phyloP scores from a whole-genome alignment of 345 rosid genomes.

The Dipteronia dyeriana region DNA sequence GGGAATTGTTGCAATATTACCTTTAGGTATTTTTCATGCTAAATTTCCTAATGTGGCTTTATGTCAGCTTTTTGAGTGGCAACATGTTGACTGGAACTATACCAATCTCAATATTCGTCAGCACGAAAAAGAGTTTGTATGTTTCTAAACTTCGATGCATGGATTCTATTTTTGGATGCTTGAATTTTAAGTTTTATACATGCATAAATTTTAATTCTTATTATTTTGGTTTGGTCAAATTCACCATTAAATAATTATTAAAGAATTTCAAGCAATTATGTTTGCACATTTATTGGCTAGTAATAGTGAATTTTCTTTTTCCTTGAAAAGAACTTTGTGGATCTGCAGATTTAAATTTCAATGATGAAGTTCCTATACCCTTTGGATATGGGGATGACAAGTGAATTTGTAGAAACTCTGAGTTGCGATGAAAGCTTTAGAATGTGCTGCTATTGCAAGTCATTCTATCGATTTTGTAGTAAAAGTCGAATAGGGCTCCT shows the following conservation, averaged over 20 bases:
- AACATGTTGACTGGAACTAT: slow-evolving; percentile 11
- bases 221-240: not conserved
- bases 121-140: slow-evolving; percentile 17
- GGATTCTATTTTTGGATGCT: slow-evolving; percentile 14
- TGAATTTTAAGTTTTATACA: too few relatives aligned
- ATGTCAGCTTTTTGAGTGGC: too few relatives aligned
- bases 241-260: not conserved
- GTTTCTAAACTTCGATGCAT: slow-evolving; percentile 5
- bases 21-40: too few relatives aligned
- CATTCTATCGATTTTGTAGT: not conserved
- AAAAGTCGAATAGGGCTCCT: not conserved
- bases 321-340: too few relatives aligned
- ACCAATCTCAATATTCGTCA: slow-evolving; percentile 15
- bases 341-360: not conserved
- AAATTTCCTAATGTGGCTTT: too few relatives aligned
- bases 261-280: not conserved
- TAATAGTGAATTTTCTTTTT: not conserved
- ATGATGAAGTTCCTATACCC: not conserved
- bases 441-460: too few relatives aligned
- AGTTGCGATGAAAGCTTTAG: too few relatives aligned
- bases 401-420: too few relatives aligned
- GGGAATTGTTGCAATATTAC: too few relatives aligned
- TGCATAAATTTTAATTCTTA: not conserved
- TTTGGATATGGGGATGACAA: too few relatives aligned
- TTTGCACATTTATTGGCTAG: not conserved